Evolutionary conservation across 176 grass and related monocot species (phyloP).

Genomic region (Ensete glaucum): DNA sequence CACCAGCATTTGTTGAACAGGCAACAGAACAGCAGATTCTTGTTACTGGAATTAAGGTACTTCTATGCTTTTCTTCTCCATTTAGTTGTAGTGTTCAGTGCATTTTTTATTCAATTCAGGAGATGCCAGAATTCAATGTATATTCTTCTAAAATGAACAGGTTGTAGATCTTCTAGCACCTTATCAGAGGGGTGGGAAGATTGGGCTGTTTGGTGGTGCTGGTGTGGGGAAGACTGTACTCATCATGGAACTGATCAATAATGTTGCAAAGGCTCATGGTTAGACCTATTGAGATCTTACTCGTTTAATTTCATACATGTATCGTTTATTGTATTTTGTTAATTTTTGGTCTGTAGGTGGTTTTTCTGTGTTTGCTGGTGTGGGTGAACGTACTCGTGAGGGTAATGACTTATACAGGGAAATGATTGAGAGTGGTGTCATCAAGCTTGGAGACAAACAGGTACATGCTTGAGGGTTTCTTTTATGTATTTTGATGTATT

Average conservation of each 20-base stretch:
- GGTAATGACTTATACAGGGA: constrained; percentile 26
- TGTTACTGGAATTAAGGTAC: constrained; percentile 28
- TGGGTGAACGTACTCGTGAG: constrained; percentile 25
- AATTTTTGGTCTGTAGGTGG: constrained; percentile 9
- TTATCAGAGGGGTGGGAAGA: constrained; percentile 26
- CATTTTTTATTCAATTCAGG: background rate
- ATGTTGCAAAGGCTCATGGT: constrained; percentile 24
- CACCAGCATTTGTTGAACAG: constrained; percentile 17
- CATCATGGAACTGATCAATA: constrained; percentile 24
- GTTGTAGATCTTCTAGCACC: constrained; percentile 25
- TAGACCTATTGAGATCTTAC: background rate
- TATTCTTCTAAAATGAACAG: background rate
- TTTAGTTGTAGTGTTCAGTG: background rate
- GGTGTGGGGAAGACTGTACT: constrained; percentile 30
- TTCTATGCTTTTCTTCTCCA: background rate
- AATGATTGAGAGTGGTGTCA: constrained; percentile 28
- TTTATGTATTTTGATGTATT: no score
- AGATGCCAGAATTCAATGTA: background rate
- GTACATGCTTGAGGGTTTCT: background rate
- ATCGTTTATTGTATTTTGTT: background rate
- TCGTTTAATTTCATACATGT: background rate
- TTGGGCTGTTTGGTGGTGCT: constrained; percentile 29
- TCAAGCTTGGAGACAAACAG: constrained; percentile 16
- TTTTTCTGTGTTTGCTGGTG: constrained; percentile 29
- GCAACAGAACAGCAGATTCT: constrained; percentile 25